Percentiles rank a stretch among this genome's conserved stretches.
Evolutionary conservation across 306 rosid species (phyloP).

Genomic region (Lotus japonicus): DNA sequence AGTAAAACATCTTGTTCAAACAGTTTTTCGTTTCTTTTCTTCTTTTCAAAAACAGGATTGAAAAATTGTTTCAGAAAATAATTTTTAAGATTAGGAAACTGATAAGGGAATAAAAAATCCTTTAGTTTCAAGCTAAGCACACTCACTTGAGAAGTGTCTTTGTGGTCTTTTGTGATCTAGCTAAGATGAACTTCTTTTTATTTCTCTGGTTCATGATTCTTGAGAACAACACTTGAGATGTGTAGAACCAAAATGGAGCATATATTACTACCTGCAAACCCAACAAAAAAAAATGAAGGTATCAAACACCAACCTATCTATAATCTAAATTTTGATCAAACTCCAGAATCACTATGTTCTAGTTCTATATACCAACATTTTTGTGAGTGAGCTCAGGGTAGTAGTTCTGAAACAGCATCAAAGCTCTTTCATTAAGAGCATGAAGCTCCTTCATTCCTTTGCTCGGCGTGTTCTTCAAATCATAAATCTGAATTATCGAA

Average conservation of each 20-base stretch:
- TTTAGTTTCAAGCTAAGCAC: neutral
- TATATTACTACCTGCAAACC: slow-evolving; percentile 53
- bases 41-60: no score
- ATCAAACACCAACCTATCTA: neutral
- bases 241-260: slow-evolving; percentile 80
- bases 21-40: no score
- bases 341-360: neutral
- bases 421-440: slow-evolving; percentile 34
- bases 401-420: slow-evolving; percentile 41
- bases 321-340: neutral
- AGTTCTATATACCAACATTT: slow-evolving; percentile 22
- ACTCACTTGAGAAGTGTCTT: slow-evolving; percentile 76
- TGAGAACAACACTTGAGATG: slow-evolving; percentile 45
- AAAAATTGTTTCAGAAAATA: no score
- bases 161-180: slow-evolving; percentile 51
- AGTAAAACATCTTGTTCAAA: no score
- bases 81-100: no score
- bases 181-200: slow-evolving; percentile 52
- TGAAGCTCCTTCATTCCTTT: slow-evolving; percentile 54
- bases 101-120: no score
- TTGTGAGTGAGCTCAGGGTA: slow-evolving; percentile 62
- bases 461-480: slow-evolving; percentile 47
- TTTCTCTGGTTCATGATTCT: slow-evolving; percentile 41
- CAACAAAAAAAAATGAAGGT: neutral
- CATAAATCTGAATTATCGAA: slow-evolving; percentile 50